Percentiles rank a stretch among this genome's conserved stretches.
phyloP scores from a whole-genome alignment of 306 rosid genomes.

The Prunus armeniaca region DNA sequence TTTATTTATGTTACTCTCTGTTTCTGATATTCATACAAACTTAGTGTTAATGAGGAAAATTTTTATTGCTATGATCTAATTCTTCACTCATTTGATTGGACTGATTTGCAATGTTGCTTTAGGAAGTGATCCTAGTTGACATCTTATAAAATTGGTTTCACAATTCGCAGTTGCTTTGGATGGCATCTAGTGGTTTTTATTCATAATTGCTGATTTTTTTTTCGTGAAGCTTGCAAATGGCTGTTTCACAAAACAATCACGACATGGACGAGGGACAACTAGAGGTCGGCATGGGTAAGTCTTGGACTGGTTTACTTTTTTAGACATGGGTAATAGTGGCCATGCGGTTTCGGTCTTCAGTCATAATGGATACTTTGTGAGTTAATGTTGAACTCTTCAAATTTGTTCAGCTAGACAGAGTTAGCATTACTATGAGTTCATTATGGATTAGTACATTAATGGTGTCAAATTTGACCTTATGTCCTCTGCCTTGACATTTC shows the following conservation, averaged over 20 bases:
- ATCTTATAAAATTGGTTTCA: neutral
- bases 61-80: constrained; percentile 1
- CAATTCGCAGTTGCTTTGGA: constrained; percentile 1
- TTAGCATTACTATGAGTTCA: neutral
- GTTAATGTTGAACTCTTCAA: neutral
- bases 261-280: constrained; percentile 67
- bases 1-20: neutral
- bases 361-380: neutral
- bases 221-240: constrained; percentile 53
- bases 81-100: constrained; percentile 1
- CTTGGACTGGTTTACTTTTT: constrained; percentile 18
- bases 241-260: constrained; percentile 50
- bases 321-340: neutral
- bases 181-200: constrained; percentile 21
- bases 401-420: neutral
- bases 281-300: constrained; percentile 97
- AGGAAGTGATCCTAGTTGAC: neutral
- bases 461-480: neutral
- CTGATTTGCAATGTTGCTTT: neutral
- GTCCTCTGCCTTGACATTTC: constrained; percentile 31
- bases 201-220: neutral
- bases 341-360: neutral
- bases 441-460: neutral
- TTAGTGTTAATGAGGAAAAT: neutral
- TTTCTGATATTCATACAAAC: too few relatives aligned